phyloP scores from a whole-genome alignment of 2,329 filamentous ascomycete species.

The Zymoseptoria crescenta region DNA sequence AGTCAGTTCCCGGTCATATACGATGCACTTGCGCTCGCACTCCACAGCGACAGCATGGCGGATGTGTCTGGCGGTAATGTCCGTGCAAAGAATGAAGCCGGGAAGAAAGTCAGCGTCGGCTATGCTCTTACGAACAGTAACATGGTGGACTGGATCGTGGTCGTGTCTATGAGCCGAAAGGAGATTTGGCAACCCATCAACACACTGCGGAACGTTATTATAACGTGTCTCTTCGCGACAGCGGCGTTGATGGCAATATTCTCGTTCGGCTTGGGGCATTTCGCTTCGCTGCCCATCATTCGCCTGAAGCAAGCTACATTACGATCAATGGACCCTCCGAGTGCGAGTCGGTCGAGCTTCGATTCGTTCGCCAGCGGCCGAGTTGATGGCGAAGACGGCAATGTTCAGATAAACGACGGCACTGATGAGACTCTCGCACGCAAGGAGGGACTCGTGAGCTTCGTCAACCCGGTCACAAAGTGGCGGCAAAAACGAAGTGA shows the following conservation, averaged over 20 bases:
- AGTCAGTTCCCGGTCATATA: conserved; percentile 56
- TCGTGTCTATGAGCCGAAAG: conserved; percentile 65
- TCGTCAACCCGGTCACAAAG: conserved; percentile 31
- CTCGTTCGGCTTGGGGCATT: conserved; percentile 71
- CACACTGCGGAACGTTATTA: conserved; percentile 69
- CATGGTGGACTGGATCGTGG: conserved; percentile 72
- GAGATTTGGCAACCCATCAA: conserved; percentile 73
- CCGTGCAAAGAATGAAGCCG: conserved; percentile 67
- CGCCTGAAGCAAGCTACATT: conserved; percentile 67
- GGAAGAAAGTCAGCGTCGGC: conserved; percentile 64
- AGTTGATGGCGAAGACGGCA: not conserved
- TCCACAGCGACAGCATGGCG: conserved; percentile 3
- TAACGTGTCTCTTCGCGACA: conserved; percentile 80
- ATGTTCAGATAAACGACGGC: conserved; percentile 23
- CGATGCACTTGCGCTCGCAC: conserved; percentile 46
- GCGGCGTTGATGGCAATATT: conserved; percentile 61
- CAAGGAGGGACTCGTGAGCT: conserved; percentile 34
- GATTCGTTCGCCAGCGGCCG: conserved; percentile 20
- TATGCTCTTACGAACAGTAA: conserved; percentile 61
- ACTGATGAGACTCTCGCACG: conserved; percentile 9
- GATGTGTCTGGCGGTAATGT: conserved; percentile 40
- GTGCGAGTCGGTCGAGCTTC: conserved; percentile 30
- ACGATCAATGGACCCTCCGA: conserved; percentile 61
- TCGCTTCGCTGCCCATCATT: conserved; percentile 71
- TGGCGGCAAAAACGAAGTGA: conserved; percentile 20